Evolutionary conservation across 768 basidiomycete genomes (phyloP).

Genomic region (Clavulina sp.): DNA sequence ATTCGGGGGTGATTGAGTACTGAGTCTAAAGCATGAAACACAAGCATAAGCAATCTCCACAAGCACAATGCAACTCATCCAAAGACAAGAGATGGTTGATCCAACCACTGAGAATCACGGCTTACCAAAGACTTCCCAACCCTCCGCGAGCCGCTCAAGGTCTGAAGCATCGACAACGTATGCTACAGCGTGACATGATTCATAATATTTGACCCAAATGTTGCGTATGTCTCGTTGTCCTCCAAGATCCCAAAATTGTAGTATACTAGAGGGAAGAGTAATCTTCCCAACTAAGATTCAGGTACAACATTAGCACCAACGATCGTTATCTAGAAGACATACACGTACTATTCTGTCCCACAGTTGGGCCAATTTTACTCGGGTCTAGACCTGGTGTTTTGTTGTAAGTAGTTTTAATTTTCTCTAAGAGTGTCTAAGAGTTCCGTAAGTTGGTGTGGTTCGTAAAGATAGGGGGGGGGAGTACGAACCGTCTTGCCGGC

Average conservation of each 20-base stretch:
- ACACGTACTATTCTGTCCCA: conserved; percentile 87
- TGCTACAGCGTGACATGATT: conserved; percentile 91
- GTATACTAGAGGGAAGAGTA: conserved; percentile 76
- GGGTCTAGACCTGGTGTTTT: conserved; percentile 73
- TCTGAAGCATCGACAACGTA: conserved; percentile 93
- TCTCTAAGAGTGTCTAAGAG: conserved; percentile 69
- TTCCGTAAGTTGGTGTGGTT: not conserved
- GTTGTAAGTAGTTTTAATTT: conserved; percentile 85
- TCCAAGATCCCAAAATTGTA: conserved; percentile 95
- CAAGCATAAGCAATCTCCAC: not conserved
- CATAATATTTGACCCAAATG: conserved; percentile 91
- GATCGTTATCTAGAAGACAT: not conserved
- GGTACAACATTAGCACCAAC: not conserved
- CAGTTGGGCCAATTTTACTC: conserved; percentile 88
- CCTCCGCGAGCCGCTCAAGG: conserved; percentile 72
- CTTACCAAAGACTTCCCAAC: conserved; percentile 95
- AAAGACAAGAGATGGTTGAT: not conserved
- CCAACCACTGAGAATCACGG: conserved; percentile 4
- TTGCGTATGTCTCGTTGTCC: conserved; percentile 86
- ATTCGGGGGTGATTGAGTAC: conserved; percentile 83
- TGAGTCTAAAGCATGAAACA: conserved; percentile 33
- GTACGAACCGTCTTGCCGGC: conserved; percentile 71
- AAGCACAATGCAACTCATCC: too few relatives aligned
- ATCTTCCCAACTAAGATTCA: conserved; percentile 65
- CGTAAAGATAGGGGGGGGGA: conserved; percentile 3